Evolutionary conservation across 176 grass and related monocot species (phyloP).

Genomic region (Tillandsia leiboldiana): DNA sequence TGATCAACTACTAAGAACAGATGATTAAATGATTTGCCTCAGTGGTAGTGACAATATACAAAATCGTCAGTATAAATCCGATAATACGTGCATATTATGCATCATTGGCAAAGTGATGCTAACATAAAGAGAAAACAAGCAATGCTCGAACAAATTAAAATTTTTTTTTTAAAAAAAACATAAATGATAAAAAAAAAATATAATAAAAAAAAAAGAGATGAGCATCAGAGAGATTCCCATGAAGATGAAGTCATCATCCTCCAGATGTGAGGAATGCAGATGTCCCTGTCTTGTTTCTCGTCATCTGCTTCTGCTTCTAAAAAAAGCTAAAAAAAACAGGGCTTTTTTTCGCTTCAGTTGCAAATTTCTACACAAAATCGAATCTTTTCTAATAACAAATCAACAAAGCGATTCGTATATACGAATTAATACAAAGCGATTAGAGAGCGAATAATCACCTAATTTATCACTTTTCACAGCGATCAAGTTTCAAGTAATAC

Average conservation of each 20-base stretch:
- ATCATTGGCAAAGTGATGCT: conserved; percentile 17
- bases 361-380: too few relatives aligned
- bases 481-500: too few relatives aligned
- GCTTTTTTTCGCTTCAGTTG: too few relatives aligned
- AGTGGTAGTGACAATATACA: conserved; percentile 36
- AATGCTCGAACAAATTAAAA: not conserved
- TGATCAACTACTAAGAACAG: not conserved
- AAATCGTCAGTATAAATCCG: conserved; percentile 34
- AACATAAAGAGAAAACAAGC: not conserved
- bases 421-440: too few relatives aligned
- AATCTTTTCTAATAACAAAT: too few relatives aligned
- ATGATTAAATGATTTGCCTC: conserved; percentile 10
- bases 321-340: too few relatives aligned
- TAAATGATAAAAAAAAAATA: not conserved
- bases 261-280: not conserved
- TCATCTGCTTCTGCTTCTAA: not conserved
- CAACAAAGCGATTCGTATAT: too few relatives aligned
- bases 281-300: conserved; percentile 16
- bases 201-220: not conserved
- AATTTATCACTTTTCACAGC: too few relatives aligned
- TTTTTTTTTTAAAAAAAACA: not conserved
- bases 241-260: conserved; percentile 10
- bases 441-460: too few relatives aligned
- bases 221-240: conserved; percentile 18
- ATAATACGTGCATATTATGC: conserved; percentile 23